A percentile compares a stretch with the other conserved stretches of the same genome.
phyloP scores from a whole-genome alignment of 1,139 yeast genomes.

The Scheffersomyces segobiensis region DNA sequence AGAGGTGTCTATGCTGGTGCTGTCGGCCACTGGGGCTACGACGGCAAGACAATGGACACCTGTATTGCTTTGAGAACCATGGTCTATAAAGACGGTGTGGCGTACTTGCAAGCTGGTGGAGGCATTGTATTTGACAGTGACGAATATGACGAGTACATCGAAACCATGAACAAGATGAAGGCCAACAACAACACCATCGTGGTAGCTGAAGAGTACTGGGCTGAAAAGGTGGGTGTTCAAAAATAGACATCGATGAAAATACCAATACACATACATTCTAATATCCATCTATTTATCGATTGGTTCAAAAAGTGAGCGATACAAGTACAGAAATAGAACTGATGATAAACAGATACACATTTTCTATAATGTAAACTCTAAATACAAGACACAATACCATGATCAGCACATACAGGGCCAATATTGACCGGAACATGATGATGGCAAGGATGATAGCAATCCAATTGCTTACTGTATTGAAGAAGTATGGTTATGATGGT shows the following conservation, averaged over 20 bases:
- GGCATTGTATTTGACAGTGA: constrained; percentile 96
- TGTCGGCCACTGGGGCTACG: constrained; percentile 98
- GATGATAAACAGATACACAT: too few species aligned
- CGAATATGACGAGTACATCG: constrained; percentile 91
- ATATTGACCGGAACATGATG: too few species aligned
- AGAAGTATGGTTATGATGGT: too few species aligned
- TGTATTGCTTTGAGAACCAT: constrained; percentile 96
- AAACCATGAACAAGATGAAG: constrained; percentile 95
- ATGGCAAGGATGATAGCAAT: too few species aligned
- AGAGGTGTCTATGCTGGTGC: constrained; percentile 99
- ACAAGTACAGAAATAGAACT: background rate
- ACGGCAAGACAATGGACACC: constrained; percentile 90
- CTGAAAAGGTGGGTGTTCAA: constrained; percentile 40
- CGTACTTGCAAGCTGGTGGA: constrained; percentile 97
- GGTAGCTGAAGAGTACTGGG: constrained; percentile 86
- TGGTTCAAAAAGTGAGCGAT: background rate
- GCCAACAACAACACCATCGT: constrained; percentile 88
- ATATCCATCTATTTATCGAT: background rate
- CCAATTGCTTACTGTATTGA: too few species aligned
- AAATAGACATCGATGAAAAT: background rate
- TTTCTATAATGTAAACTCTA: too few species aligned
- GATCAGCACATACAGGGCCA: too few species aligned
- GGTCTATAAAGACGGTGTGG: constrained; percentile 89
- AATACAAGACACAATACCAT: too few species aligned
- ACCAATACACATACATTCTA: background rate